Percentiles rank a stretch among this genome's conserved stretches.
Conservation (phyloP, 140 eudicot genomes). For the Senecio squalidus region DNA sequence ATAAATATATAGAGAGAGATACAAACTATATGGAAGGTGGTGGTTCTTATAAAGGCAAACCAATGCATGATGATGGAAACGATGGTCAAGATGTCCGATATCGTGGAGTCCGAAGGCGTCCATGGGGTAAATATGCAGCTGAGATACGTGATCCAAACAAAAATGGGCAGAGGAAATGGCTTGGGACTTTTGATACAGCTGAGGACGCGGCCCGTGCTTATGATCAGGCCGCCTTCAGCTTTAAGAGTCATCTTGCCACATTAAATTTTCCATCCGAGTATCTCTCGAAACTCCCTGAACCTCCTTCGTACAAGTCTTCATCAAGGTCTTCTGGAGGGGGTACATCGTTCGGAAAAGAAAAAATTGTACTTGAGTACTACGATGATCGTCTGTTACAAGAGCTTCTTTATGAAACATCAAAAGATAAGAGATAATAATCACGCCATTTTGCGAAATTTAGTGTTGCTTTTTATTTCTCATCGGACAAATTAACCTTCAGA, state of each 20-base stretch:
- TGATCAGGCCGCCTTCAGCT: constrained; percentile 27
- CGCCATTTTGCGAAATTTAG: not conserved
- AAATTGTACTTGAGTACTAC: constrained; percentile 24
- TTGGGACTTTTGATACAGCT: constrained; percentile 34
- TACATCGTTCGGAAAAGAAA: constrained; percentile 14
- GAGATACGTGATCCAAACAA: constrained; percentile 36
- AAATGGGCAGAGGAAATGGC: constrained; percentile 34
- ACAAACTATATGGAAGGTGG: constrained; percentile 10
- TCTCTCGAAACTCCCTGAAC: constrained; percentile 29
- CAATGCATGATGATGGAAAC: constrained; percentile 13
- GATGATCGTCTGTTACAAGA: constrained; percentile 35
- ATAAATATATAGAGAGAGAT: too few species aligned
- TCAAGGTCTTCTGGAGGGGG: constrained; percentile 16
- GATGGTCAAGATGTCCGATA: constrained; percentile 18
- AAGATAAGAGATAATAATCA: constrained; percentile 14
- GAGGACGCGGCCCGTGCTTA: constrained; percentile 35
- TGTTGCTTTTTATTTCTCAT: not conserved
- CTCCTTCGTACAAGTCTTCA: constrained; percentile 19
- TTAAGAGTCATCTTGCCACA: constrained; percentile 30
- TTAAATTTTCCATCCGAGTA: constrained; percentile 33
- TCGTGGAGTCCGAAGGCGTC: constrained; percentile 33
- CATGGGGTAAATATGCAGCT: constrained; percentile 38
- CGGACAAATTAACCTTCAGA: not conserved
- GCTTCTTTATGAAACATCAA: constrained; percentile 30
- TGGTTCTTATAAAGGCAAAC: constrained; percentile 22